A percentile compares a stretch with the other conserved stretches of the same genome.
phyloP scores from a whole-genome alignment of 768 basidiomycete genomes.

The Nevesoporus exiguus region DNA sequence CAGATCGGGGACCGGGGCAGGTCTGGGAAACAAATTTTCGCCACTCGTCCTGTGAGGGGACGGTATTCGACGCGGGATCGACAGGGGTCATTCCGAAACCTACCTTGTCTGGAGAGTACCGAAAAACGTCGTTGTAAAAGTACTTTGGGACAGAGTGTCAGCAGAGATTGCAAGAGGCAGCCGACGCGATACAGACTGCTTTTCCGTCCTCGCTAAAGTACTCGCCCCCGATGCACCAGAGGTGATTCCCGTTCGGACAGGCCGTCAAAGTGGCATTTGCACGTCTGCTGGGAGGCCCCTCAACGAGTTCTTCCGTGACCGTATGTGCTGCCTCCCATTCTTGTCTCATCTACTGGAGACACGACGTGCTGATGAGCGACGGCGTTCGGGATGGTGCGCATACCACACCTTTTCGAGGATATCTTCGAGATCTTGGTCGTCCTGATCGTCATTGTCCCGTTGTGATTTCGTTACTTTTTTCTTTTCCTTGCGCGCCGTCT shows the following conservation, averaged over 20 bases:
- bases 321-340: constrained; percentile 83
- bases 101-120: constrained; percentile 82
- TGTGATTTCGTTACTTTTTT: constrained; percentile 51
- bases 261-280: constrained; percentile 81
- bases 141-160: constrained; percentile 41
- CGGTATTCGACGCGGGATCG: not conserved
- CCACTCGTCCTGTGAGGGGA: too few species aligned
- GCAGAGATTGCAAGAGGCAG: not conserved
- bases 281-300: constrained; percentile 77
- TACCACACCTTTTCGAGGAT: constrained; percentile 70
- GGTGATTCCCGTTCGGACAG: constrained; percentile 74
- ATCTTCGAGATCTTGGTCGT: constrained; percentile 76
- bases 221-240: constrained; percentile 86
- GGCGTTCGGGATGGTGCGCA: not conserved
- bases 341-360: constrained; percentile 60
- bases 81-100: not conserved
- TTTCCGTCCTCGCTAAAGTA: constrained; percentile 85
- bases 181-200: constrained; percentile 46
- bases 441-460: constrained; percentile 54
- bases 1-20: constrained; percentile 84
- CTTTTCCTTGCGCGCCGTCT: constrained; percentile 64
- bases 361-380: not conserved
- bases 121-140: constrained; percentile 85
- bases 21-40: constrained; percentile 72
- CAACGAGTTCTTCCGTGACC: constrained; percentile 81